Evolutionary conservation across 108 stramenopile genomes (phyloP), one percentile per base, ranked within the genome.

Genomic region (Schizochytrium sp.): DNA sequence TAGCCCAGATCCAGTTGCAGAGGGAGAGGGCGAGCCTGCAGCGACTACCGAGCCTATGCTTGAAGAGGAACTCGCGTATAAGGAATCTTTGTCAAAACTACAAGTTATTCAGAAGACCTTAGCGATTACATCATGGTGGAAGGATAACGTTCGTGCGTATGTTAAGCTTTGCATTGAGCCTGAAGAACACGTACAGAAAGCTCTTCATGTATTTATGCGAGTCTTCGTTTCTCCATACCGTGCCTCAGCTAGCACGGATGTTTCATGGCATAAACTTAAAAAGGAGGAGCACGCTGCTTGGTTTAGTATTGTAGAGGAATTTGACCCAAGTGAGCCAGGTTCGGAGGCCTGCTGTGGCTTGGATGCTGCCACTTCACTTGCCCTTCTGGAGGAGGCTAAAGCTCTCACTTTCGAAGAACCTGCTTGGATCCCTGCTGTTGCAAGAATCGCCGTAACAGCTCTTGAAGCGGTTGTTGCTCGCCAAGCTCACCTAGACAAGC

Each of bases 101-200:
- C 10, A 10, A 8, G 76, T 53, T 5, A n/a, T 55, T 8, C 47
- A 83, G 28, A 7, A 83, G 28, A 38, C 38, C 28, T 38, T 83
- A 5, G 76, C 53, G 10, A 53, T 55, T 5, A 8, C 5, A 13
- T n/a, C 28, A 13, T 55, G 50, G 76, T 83, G 76, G 76, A 17
- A 55, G n/a, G 76, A 83, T 1, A 47, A 83, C 55, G 50, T 83
- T 38, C 76, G 76, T 8, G 55, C 76, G 15, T 83, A 55, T 38
- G 28, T 13, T n/a, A 83, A 83, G n/a, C 76, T 83, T 38, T 83
- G 76, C 40, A 83, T 83, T 83, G 47, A 55, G 12, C 76, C 76
- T 10, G 76, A 83, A n/a, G 76, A 83, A 5, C 47, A 83, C 53
- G 53, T 55, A 53, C 47, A 55, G 53, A 17, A 83, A 53, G 76